Base-by-base conservation (phyloP, 192 early-diverging fungal species). In the Umbelopsis isabellina region DNA sequence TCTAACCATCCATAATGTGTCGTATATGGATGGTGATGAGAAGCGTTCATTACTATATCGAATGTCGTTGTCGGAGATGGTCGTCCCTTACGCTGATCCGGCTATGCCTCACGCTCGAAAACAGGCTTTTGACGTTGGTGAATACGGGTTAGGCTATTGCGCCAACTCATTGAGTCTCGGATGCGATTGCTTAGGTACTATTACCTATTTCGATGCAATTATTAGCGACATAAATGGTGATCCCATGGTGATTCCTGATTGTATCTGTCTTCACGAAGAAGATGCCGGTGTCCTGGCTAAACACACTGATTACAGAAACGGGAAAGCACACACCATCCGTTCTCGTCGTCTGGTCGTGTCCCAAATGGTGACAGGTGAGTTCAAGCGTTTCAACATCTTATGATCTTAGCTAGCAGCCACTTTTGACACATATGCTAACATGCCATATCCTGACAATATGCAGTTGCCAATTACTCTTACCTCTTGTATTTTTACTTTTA, bases 381-480 rank as follows among this genome's bases (percentile, higher is more conserved):
- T 41, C 37, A 6, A 41, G 37, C 37, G 37, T 41, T 46, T 46
- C 18, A 10, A 6, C 20, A 49, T 64, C 65, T 49, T 13, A 2
- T 33, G 15, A 10, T 15, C 30, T 13, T 15, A 46, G 8, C 23
- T 13, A 20, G 30, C 45, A 35, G 37, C 37, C 35, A 48, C 16
- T 50, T 27, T 21, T 70, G 11, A 22, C 7, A 16, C 6, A 53
- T 12, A 21, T 25, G 22, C 45, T 64, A 65, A 51, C 53, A 2
- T 41, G 37, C 1, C 27, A 30, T 30, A 41, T 41, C 5, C 6
- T 41, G 37, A 41, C 37, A 41, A 37, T 9, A 41, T 5, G 18
- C 44, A 79, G 76, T 78, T 44, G 78, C 78, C 70, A 80, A 80
- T 46, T 80, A 80, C 44, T 74, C 75, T 73, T 80, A 80, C 55